Conservation (phyloP, 2,329 filamentous ascomycete species). For the Hortaea sp. region DNA sequence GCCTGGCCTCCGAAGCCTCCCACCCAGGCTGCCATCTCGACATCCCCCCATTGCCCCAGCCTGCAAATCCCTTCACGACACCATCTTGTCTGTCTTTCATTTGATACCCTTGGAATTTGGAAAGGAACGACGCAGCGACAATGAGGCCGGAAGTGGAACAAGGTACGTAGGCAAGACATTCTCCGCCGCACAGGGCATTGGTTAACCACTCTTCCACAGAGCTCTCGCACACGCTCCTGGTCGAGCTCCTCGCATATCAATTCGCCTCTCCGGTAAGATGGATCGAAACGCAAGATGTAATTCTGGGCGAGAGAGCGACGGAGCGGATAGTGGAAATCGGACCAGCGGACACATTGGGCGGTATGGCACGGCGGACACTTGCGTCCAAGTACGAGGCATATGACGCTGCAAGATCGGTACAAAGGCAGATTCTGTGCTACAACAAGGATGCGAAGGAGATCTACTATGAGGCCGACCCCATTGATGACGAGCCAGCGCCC, state of each 20-base stretch:
- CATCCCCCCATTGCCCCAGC: no score
- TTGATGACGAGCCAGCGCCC: conserved; percentile 68
- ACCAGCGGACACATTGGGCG: conserved; percentile 90
- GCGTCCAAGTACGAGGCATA: conserved; percentile 98
- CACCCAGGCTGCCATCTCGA: no score
- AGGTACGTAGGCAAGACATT: conserved; percentile 11
- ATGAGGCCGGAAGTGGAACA: conserved; percentile 99
- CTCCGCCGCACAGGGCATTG: neutral
- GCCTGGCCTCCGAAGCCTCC: no score
- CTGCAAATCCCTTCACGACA: no score
- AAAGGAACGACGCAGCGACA: no score
- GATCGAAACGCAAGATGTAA: conserved; percentile 99
- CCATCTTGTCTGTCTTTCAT: no score
- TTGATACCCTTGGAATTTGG: no score
- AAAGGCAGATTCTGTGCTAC: conserved; percentile 96
- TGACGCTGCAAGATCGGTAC: conserved; percentile 90
- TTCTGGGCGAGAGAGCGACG: conserved; percentile 88
- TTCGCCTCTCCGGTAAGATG: conserved; percentile 98
- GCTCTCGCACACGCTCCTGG: conserved; percentile 93
- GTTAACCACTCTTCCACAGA: conserved; percentile 42
- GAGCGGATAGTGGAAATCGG: conserved; percentile 97
- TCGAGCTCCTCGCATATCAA: conserved; percentile 97
- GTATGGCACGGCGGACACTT: conserved; percentile 92
- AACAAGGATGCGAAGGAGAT: conserved; percentile 99
- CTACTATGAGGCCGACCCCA: conserved; percentile 94